Conservation (phyloP, 371 early-diverging fungal genomes). For the Mortierella sp. region DNA sequence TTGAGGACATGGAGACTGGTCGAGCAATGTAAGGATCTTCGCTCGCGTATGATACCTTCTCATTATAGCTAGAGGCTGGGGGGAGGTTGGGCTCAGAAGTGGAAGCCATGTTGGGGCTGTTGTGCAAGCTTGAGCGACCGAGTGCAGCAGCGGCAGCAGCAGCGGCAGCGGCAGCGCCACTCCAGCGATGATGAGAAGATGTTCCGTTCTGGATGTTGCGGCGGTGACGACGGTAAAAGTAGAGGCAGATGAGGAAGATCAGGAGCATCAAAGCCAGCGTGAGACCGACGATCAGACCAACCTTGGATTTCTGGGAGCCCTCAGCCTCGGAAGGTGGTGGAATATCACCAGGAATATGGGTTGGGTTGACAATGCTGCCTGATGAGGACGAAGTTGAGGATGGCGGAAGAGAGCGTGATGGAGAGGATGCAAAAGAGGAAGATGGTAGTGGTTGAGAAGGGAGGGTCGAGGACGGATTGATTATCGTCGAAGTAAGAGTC, state of each 20-base stretch:
- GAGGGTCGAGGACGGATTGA: neutral
- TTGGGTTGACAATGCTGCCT: neutral
- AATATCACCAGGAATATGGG: neutral
- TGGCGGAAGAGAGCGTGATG: neutral
- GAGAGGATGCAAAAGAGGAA: neutral
- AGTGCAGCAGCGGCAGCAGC: neutral
- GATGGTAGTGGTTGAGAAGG: neutral
- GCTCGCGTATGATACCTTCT: neutral
- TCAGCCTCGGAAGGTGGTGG: neutral
- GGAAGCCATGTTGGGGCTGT: neutral
- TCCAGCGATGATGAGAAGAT: neutral
- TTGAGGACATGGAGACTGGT: neutral
- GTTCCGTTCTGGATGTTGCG: neutral
- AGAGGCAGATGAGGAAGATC: constrained; percentile 13
- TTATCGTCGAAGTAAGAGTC: neutral
- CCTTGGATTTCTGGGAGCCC: neutral
- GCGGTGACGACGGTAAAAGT: constrained; percentile 11
- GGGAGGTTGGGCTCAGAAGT: neutral
- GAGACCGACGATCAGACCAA: constrained; percentile 26
- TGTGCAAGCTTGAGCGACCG: neutral
- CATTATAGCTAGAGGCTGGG: neutral
- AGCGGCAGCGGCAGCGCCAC: neutral
- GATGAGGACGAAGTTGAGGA: neutral
- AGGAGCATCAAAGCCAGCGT: neutral
- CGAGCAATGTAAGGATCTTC: neutral